Evolutionary conservation across 140 eudicot genomes (phyloP).

Genomic region (Bidens hawaiensis): DNA sequence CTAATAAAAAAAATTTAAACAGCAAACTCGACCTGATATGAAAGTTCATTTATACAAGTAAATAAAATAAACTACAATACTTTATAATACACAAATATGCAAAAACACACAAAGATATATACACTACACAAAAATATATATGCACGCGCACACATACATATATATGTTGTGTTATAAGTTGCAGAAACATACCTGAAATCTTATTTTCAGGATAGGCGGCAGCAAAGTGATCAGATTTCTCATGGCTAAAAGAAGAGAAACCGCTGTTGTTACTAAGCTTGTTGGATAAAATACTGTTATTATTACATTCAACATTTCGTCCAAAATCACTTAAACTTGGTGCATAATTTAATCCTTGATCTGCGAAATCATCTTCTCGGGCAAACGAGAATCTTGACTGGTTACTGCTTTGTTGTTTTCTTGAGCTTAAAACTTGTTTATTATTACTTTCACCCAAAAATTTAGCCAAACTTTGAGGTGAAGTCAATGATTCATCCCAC

Average conservation of each 20-base stretch:
- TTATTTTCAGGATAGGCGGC: conserved; percentile 16
- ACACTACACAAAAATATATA: too few species aligned
- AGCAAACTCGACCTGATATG: too few species aligned
- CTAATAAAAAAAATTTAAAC: too few species aligned
- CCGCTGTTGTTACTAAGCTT: conserved; percentile 25
- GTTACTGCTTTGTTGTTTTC: conserved; percentile 45
- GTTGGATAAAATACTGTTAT: conserved; percentile 30
- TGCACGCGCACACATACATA: not conserved
- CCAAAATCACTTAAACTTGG: conserved; percentile 24
- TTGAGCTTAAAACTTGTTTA: conserved; percentile 40
- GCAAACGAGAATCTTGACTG: conserved; percentile 85
- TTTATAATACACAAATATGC: too few species aligned
- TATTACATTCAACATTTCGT: conserved; percentile 18
- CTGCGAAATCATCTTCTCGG: conserved; percentile 46
- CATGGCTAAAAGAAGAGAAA: conserved; percentile 34
- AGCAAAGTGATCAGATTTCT: conserved; percentile 37
- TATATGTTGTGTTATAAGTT: not conserved
- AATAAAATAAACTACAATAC: too few species aligned
- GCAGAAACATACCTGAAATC: conserved; percentile 22
- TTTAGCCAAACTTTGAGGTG: conserved; percentile 52
- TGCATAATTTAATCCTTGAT: conserved; percentile 34
- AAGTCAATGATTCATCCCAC: conserved; percentile 68
- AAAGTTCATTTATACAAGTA: too few species aligned
- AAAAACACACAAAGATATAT: too few species aligned
- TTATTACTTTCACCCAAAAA: conserved; percentile 54